A percentile compares a stretch with the other conserved stretches of the same genome.
phyloP scores from a whole-genome alignment of 2,329 filamentous ascomycete genomes.

The Sporothrix curviconia region DNA sequence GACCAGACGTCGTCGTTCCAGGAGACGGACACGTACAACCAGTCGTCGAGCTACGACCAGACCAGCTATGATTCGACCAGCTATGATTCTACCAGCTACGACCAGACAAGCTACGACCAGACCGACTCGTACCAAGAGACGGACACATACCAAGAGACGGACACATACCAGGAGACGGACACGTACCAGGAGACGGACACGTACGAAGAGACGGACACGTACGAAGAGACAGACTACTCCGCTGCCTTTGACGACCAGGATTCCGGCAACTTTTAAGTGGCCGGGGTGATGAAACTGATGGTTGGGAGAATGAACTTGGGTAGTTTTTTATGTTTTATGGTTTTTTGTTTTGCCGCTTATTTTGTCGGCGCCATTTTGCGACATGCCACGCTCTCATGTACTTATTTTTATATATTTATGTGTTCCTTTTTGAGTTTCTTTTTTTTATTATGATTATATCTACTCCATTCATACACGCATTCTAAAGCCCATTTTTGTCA shows the following conservation, averaged over 20 bases:
- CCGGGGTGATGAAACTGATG: no score
- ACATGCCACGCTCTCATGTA: no score
- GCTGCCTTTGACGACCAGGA: background rate
- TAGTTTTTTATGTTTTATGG: background rate
- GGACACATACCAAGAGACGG: conserved; percentile 10
- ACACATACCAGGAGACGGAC: conserved; percentile 2
- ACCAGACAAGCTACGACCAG: background rate
- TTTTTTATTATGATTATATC: no score
- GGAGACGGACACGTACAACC: conserved; percentile 9
- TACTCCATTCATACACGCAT: no score
- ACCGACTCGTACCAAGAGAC: conserved; percentile 11
- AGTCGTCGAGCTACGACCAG: background rate
- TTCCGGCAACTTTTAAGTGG: background rate
- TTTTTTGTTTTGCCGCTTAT: background rate
- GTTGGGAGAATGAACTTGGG: background rate
- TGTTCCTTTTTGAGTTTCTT: no score
- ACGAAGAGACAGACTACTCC: background rate
- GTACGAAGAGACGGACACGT: conserved; percentile 1
- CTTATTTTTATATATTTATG: background rate
- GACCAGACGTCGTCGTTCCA: conserved; percentile 1
- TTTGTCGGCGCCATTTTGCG: no score
- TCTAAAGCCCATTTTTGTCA: no score
- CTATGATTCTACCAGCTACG: background rate
- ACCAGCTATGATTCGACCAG: background rate
- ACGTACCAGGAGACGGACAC: conserved; percentile 3